A percentile compares a stretch with the other conserved stretches of the same genome.
Conservation (phyloP, 108 stramenopile genomes). For the Conticribra weissflogii region DNA sequence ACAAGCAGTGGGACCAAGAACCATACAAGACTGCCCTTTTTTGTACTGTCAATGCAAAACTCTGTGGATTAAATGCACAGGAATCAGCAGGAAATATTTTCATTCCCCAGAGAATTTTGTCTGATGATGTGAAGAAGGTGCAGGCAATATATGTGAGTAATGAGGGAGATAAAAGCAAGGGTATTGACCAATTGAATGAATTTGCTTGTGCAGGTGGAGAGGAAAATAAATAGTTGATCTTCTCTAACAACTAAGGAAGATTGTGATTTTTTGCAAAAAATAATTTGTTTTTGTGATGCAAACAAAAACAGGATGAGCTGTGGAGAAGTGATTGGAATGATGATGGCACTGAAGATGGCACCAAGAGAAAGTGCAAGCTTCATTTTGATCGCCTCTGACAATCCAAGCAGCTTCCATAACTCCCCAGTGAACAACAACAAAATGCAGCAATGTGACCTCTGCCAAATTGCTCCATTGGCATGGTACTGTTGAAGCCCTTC, state of each 20-base stretch:
- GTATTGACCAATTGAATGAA: too few species aligned
- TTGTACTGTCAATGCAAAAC: neutral
- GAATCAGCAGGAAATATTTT: neutral
- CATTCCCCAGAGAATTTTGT: neutral
- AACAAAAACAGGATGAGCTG: neutral
- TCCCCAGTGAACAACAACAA: conserved; percentile 7
- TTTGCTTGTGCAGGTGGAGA: too few species aligned
- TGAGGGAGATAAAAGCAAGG: too few species aligned
- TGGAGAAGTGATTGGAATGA: neutral
- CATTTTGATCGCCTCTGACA: neutral
- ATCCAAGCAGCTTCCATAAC: neutral
- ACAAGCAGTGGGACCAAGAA: neutral
- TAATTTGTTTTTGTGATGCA: neutral
- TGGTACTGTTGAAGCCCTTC: neutral
- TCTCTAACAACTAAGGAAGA: neutral
- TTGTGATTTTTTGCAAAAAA: neutral
- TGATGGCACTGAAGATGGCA: neutral
- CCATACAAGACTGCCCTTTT: neutral
- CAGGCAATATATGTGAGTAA: too few species aligned
- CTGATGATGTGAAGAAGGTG: neutral
- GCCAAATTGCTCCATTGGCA: conserved; percentile 8
- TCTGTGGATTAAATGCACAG: neutral
- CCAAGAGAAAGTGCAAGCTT: neutral
- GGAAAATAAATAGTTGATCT: neutral
- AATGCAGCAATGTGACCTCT: neutral